Evolutionary conservation across 2,329 filamentous ascomycete species (phyloP).

Genomic region (Pestalotiopsis sp.): DNA sequence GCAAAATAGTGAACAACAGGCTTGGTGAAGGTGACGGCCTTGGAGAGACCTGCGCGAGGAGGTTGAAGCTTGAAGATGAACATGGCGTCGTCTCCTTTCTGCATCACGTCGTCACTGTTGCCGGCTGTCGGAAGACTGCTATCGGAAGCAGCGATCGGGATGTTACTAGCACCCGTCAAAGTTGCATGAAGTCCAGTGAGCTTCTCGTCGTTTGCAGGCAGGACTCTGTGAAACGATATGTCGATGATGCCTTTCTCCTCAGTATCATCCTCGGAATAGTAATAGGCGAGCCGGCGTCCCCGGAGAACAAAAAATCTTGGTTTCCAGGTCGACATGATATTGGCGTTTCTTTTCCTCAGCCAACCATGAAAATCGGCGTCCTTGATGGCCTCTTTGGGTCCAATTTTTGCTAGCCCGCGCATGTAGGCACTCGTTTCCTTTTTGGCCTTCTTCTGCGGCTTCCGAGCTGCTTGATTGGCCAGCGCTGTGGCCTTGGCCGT

Average conservation of each 20-base stretch:
- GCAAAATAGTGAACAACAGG: slow-evolving; percentile 98
- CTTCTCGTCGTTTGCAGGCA: slow-evolving; percentile 88
- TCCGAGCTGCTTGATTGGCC: slow-evolving; percentile 38
- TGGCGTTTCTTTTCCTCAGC: slow-evolving; percentile 99
- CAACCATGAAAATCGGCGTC: slow-evolving; percentile 93
- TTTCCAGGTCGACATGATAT: slow-evolving; percentile 97
- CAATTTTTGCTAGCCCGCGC: slow-evolving; percentile 78
- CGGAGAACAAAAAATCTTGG: slow-evolving; percentile 93
- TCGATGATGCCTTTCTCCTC: slow-evolving; percentile 96
- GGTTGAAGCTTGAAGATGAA: slow-evolving; percentile 99
- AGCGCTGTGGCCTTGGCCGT: slow-evolving; percentile 54
- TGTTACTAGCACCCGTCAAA: slow-evolving; percentile 80
- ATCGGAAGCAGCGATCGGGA: slow-evolving; percentile 57
- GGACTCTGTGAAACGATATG: slow-evolving; percentile 95
- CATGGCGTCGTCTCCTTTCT: slow-evolving; percentile 66
- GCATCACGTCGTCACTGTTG: slow-evolving; percentile 33
- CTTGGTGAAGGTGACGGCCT: slow-evolving; percentile 96
- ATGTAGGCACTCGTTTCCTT: slow-evolving; percentile 95
- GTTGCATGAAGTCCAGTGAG: slow-evolving; percentile 90
- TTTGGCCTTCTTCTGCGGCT: slow-evolving; percentile 70
- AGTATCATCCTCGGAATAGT: slow-evolving; percentile 89
- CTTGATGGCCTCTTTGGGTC: slow-evolving; percentile 80
- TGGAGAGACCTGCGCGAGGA: slow-evolving; percentile 81
- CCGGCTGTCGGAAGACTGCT: slow-evolving; percentile 48
- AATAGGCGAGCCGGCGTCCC: slow-evolving; percentile 89